Percentiles rank a stretch among this genome's conserved stretches.
phyloP scores from a whole-genome alignment of 1,284 basidiomycete species.

The Cryptococcus maquisensis region DNA sequence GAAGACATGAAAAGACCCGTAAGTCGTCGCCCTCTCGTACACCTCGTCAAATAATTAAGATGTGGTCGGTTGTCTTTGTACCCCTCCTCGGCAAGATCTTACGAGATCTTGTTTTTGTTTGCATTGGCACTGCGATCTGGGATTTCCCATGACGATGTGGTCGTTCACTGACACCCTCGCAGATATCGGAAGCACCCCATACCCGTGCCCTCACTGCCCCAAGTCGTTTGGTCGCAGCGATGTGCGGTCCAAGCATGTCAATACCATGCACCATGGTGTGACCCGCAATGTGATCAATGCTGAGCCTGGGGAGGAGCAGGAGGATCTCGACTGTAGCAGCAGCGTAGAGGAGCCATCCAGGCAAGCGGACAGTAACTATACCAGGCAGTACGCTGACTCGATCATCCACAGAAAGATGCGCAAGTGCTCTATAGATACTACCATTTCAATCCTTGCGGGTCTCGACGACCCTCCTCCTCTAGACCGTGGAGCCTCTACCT shows the following conservation, averaged over 20 bases:
- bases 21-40: constrained; percentile 7
- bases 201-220: constrained; percentile 29
- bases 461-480: neutral
- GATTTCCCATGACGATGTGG: neutral
- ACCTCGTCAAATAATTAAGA: neutral
- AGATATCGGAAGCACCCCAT: constrained; percentile 32
- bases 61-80: too few species aligned
- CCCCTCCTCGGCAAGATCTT: too few species aligned
- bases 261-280: constrained; percentile 23
- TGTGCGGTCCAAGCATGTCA: constrained; percentile 32
- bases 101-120: too few species aligned
- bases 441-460: too few species aligned
- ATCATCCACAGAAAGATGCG: too few species aligned
- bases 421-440: too few species aligned
- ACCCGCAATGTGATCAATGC: neutral
- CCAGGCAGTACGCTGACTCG: too few species aligned
- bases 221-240: constrained; percentile 34
- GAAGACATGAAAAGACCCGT: constrained; percentile 34
- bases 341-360: too few species aligned
- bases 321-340: too few species aligned
- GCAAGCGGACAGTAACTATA: too few species aligned
- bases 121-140: too few species aligned
- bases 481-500: neutral
- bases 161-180: neutral
- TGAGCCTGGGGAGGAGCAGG: neutral